Percentiles rank a stretch among this genome's conserved stretches.
These are phyloP conservation scores for Saccharomycodes ludwigii DNA, from an alignment of 805 yeast species.

Conservation along the genomic window DNA sequence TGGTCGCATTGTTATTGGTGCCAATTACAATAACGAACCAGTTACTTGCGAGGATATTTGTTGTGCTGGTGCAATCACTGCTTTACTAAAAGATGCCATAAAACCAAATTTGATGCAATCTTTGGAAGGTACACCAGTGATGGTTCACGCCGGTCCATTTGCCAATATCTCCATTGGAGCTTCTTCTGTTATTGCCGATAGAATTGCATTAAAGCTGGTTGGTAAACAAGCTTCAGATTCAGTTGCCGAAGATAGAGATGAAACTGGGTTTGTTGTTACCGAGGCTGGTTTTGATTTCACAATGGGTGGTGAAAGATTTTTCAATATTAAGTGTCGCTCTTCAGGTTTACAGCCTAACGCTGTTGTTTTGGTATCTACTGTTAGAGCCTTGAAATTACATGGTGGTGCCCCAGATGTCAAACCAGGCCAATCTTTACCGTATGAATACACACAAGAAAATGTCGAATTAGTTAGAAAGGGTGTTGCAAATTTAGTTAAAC, in stretches of 20 bases:
- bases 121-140: constrained; percentile 92
- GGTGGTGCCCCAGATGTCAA: constrained; percentile 97
- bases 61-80: constrained; percentile 91
- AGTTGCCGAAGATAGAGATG: constrained; percentile 10
- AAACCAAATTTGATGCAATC: constrained; percentile 97
- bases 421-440: constrained; percentile 82
- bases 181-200: constrained; percentile 86
- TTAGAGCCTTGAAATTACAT: constrained; percentile 90
- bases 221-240: constrained; percentile 43
- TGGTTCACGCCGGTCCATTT: constrained; percentile 96
- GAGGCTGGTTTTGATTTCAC: constrained; percentile 99
- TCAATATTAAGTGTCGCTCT: constrained; percentile 89
- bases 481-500: constrained; percentile 80
- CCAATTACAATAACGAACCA: constrained; percentile 62
- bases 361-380: constrained; percentile 90
- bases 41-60: constrained; percentile 92
- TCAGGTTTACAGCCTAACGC: constrained; percentile 82
- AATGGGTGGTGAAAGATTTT: constrained; percentile 97
- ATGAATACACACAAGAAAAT: constrained; percentile 70
- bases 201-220: constrained; percentile 81
- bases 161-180: constrained; percentile 98
- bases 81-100: constrained; percentile 88
- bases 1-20: constrained; percentile 83
- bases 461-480: constrained; percentile 68
- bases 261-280: constrained; percentile 81